Evolutionary conservation across 2,329 filamentous ascomycete genomes (phyloP).

Genomic region (Verticillium albo-atrum): DNA sequence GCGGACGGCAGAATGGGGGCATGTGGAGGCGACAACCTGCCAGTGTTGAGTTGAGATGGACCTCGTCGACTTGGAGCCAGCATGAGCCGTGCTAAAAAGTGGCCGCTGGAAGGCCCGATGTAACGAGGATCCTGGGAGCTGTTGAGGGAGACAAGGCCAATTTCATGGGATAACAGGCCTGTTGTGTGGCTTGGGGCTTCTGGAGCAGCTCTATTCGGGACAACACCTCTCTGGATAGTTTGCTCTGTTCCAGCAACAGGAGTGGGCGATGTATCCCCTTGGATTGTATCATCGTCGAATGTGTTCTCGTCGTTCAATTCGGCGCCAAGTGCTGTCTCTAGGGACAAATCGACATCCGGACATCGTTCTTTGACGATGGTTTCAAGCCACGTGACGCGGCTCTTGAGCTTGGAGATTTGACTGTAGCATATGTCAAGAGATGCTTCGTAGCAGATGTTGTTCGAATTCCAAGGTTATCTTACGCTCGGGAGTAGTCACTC

Average conservation of each 20-base stretch:
- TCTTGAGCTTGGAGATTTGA: constrained; percentile 29
- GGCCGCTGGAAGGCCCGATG: constrained; percentile 51
- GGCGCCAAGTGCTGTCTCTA: background rate
- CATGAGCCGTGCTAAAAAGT: constrained; percentile 46
- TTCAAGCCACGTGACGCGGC: constrained; percentile 41
- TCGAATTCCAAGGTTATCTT: constrained; percentile 7
- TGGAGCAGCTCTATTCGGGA: background rate
- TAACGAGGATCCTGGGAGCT: constrained; percentile 43
- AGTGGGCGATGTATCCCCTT: background rate
- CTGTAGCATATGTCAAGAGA: background rate
- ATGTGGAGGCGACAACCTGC: background rate
- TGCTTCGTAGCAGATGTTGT: background rate
- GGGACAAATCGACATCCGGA: constrained; percentile 34
- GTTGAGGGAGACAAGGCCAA: constrained; percentile 46
- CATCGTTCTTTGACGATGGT: constrained; percentile 34
- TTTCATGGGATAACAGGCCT: constrained; percentile 39
- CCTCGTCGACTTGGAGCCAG: constrained; percentile 30
- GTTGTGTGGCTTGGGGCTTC: constrained; percentile 10
- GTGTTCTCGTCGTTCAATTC: background rate
- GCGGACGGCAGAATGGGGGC: constrained; percentile 17
- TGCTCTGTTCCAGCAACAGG: background rate
- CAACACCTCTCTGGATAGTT: background rate
- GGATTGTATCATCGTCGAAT: background rate
- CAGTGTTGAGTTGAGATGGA: constrained; percentile 6
- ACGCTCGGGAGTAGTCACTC: constrained; percentile 37